Conservation (phyloP, 768 basidiomycete genomes). For the Clavaria fumosa region DNA sequence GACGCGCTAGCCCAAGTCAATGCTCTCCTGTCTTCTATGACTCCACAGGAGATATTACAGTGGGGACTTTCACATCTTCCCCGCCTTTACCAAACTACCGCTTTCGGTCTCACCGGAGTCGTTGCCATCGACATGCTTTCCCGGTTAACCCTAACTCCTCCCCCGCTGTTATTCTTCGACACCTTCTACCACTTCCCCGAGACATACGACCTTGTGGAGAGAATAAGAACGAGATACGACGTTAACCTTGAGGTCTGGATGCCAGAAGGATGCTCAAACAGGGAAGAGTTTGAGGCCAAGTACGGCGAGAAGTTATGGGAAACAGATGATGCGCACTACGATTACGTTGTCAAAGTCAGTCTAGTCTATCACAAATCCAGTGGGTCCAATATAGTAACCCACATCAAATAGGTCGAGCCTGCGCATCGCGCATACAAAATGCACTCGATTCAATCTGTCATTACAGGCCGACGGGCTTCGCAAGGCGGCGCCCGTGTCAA, state of each 20-base stretch:
- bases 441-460: slow-evolving; percentile 68
- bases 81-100: slow-evolving; percentile 82
- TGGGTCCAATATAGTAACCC: slow-evolving; percentile 1
- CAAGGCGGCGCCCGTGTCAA: slow-evolving; percentile 84
- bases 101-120: slow-evolving; percentile 90
- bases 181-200: slow-evolving; percentile 93
- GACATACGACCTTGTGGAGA: slow-evolving; percentile 77
- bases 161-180: slow-evolving; percentile 91
- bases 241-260: slow-evolving; percentile 61
- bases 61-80: slow-evolving; percentile 80
- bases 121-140: slow-evolving; percentile 92
- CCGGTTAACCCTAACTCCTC: slow-evolving; percentile 48
- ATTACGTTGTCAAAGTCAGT: slow-evolving; percentile 79
- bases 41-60: slow-evolving; percentile 69
- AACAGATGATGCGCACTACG: slow-evolving; percentile 73
- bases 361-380: not conserved
- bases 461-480: slow-evolving; percentile 88
- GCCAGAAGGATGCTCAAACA: slow-evolving; percentile 54
- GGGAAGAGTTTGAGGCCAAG: slow-evolving; percentile 61
- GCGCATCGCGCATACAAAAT: slow-evolving; percentile 75
- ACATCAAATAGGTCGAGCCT: slow-evolving; percentile 66
- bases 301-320: slow-evolving; percentile 81
- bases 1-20: slow-evolving; percentile 34
- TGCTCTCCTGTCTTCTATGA: slow-evolving; percentile 47
- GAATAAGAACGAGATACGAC: slow-evolving; percentile 65